Evolutionary conservation across 208 protist genomes (phyloP).

Genomic region (Wallacemonas sp.): DNA sequence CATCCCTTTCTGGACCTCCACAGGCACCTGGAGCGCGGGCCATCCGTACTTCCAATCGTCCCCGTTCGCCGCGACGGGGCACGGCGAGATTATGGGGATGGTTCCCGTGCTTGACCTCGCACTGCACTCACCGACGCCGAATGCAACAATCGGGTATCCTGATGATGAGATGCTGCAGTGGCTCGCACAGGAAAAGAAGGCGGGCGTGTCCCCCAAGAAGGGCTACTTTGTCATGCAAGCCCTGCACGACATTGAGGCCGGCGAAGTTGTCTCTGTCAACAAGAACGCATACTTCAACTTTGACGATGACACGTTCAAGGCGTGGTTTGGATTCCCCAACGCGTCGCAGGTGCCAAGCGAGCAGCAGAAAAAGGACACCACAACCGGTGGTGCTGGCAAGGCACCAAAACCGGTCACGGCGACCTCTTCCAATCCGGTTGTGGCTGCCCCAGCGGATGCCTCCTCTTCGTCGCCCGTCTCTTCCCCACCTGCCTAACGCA

Average conservation of each 20-base stretch:
- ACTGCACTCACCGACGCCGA: slow-evolving; percentile 76
- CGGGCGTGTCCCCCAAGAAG: slow-evolving; percentile 45
- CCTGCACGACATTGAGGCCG: slow-evolving; percentile 74
- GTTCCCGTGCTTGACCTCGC: slow-evolving; percentile 86
- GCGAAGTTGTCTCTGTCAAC: slow-evolving; percentile 77
- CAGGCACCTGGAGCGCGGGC: slow-evolving; percentile 45
- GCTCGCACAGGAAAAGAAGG: slow-evolving; percentile 72
- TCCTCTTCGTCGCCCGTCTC: no score
- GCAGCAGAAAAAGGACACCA: slow-evolving; percentile 2
- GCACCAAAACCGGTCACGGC: slow-evolving; percentile 16
- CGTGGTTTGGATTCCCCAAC: slow-evolving; percentile 87
- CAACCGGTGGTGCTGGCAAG: neutral
- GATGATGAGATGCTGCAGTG: slow-evolving; percentile 87
- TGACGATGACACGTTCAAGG: slow-evolving; percentile 84
- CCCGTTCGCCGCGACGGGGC: slow-evolving; percentile 37
- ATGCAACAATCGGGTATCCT: slow-evolving; percentile 82
- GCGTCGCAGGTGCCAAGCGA: slow-evolving; percentile 47
- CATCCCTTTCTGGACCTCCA: slow-evolving; percentile 82
- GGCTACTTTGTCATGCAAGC: slow-evolving; percentile 91
- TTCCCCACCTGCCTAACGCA: no score
- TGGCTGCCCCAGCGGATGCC: no score
- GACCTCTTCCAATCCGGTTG: no score
- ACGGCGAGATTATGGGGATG: slow-evolving; percentile 81
- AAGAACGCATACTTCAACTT: slow-evolving; percentile 91
- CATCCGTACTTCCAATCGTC: slow-evolving; percentile 81